Percentiles rank a stretch among this genome's conserved stretches.
These are phyloP conservation scores for Pleurotus citrinopileatus DNA, from an alignment of 768 basidiomycete species.

Conservation along the genomic window DNA sequence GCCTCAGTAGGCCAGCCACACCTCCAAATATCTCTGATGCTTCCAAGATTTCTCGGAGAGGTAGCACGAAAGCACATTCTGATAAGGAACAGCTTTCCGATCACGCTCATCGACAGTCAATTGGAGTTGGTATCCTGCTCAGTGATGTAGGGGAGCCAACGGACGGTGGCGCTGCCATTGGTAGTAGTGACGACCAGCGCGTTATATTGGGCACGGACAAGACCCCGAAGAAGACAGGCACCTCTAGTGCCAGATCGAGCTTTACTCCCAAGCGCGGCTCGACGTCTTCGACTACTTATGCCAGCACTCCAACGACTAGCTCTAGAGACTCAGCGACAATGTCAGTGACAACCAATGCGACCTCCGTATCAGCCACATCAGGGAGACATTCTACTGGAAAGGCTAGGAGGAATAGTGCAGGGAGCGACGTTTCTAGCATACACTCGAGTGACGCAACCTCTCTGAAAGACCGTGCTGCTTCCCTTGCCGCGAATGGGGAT, in stretches of 20 bases:
- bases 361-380: constrained; percentile 71
- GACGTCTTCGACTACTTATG: constrained; percentile 84
- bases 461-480: constrained; percentile 67
- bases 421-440: constrained; percentile 80
- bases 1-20: constrained; percentile 70
- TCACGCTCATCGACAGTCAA: constrained; percentile 32
- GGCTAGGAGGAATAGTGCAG: constrained; percentile 75
- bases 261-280: constrained; percentile 88
- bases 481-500: constrained; percentile 58
- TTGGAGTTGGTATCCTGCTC: constrained; percentile 31
- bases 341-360: constrained; percentile 74
- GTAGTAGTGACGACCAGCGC: constrained; percentile 58
- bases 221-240: constrained; percentile 62
- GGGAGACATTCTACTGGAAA: constrained; percentile 71
- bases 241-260: constrained; percentile 60
- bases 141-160: constrained; percentile 40
- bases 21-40: constrained; percentile 59
- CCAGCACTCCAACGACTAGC: constrained; percentile 73
- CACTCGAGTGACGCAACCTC: constrained; percentile 65
- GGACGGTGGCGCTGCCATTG: constrained; percentile 35
- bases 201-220: constrained; percentile 51
- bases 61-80: constrained; percentile 30
- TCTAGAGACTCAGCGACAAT: constrained; percentile 86
- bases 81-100: constrained; percentile 42
- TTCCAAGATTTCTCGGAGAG: constrained; percentile 34